Conservation (phyloP, 805 yeast genomes). For the Jamesozyma lodderae region DNA sequence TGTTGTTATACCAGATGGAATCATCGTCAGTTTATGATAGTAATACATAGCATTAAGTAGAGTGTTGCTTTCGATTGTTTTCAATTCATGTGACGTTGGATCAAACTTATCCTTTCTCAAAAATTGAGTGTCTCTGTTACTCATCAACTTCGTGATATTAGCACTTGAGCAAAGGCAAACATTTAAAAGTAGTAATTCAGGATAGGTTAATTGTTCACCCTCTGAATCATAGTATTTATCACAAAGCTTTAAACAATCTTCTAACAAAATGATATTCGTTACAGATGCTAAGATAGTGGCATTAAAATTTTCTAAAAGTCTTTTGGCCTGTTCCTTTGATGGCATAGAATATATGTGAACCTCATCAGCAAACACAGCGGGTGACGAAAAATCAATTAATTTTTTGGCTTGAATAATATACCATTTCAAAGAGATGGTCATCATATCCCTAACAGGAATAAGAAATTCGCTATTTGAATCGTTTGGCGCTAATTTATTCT, state of each 20-base stretch:
- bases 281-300: constrained; percentile 13
- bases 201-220: constrained; percentile 13
- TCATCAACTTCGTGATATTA: constrained; percentile 10
- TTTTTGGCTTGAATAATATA: constrained; percentile 18
- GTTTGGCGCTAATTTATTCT: constrained; percentile 8
- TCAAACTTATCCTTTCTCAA: constrained; percentile 16
- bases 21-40: constrained; percentile 41
- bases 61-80: constrained; percentile 24
- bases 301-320: constrained; percentile 18
- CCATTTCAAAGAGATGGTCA: constrained; percentile 20
- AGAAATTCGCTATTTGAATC: constrained; percentile 9
- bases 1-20: constrained; percentile 44
- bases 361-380: constrained; percentile 10
- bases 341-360: constrained; percentile 18
- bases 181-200: constrained; percentile 22
- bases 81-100: constrained; percentile 18
- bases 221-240: constrained; percentile 16
- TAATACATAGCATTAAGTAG: constrained; percentile 40
- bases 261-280: constrained; percentile 13
- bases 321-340: constrained; percentile 16
- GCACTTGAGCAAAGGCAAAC: constrained; percentile 19
- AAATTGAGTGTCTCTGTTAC: constrained; percentile 11
- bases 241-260: constrained; percentile 13
- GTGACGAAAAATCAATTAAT: constrained; percentile 21
- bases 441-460: constrained; percentile 15